These are phyloP conservation scores for Starmerella sp. DNA, from an alignment of 805 yeast species.

Conservation along the genomic window DNA sequence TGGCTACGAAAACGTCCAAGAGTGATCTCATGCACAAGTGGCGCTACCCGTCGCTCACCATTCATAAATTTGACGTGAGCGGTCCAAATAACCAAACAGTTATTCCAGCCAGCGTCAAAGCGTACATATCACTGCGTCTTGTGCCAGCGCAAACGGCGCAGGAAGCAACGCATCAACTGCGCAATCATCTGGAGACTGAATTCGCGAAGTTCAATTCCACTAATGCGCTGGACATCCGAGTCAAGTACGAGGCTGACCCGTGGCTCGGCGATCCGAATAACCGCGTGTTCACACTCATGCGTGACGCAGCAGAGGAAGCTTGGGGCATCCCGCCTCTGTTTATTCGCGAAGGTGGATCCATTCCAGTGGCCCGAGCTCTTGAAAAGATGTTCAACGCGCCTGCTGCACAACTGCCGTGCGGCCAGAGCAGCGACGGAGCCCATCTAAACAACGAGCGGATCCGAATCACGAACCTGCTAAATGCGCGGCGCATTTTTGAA, in stretches of 20 bases:
- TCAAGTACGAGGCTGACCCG: conserved; percentile 83
- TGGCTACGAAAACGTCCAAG: conserved; percentile 31
- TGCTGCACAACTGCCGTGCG: conserved; percentile 94
- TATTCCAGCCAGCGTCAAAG: conserved; percentile 70
- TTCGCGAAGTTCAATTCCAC: conserved; percentile 46
- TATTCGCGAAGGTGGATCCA: conserved; percentile 94
- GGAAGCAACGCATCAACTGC: conserved; percentile 42
- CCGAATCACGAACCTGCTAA: conserved; percentile 65
- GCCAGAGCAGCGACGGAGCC: conserved; percentile 89
- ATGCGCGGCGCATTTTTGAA: conserved; percentile 48
- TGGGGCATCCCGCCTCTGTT: conserved; percentile 79
- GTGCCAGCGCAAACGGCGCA: conserved; percentile 78
- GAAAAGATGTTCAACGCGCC: conserved; percentile 76
- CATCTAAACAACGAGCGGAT: conserved; percentile 82
- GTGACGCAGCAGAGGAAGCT: conserved; percentile 47
- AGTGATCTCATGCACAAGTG: conserved; percentile 62
- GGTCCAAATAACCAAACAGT: conserved; percentile 88
- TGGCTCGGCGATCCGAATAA: conserved; percentile 87
- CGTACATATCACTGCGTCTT: conserved; percentile 68
- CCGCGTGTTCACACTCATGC: conserved; percentile 56
- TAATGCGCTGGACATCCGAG: conserved; percentile 49
- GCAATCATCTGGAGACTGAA: conserved; percentile 35
- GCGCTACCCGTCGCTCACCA: conserved; percentile 80
- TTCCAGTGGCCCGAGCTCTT: conserved; percentile 75
- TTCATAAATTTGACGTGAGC: conserved; percentile 73